Base-by-base conservation (phyloP, 345 rosid genomes). In the Anacardium occidentale region DNA sequence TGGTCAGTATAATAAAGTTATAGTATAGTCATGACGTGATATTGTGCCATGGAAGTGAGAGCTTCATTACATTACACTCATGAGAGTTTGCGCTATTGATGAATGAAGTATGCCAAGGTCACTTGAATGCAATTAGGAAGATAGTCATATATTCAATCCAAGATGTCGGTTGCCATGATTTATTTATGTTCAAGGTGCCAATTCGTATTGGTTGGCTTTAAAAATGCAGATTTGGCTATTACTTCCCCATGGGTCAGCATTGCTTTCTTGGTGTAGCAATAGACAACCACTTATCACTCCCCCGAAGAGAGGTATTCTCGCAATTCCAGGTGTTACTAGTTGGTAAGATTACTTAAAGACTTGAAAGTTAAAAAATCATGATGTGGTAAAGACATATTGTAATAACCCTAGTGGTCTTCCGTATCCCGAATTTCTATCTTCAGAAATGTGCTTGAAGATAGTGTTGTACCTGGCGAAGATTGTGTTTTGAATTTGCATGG, bases 181-280 rank as follows among this genome's bases (percentile, higher is more conserved):
- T 88, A 75, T 88, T 80, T 77, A 77, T 87, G 81, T 85, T 88
- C 82, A 88, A 90, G 85, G 92, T 91, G 94, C 86, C 93, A 72
- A 91, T 89, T 89, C 84, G 92, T 89, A 85, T 81, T 94, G 93
- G 97, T 90, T 94, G 96, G 89, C 92, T 93, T 94, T 87, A 85
- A 91, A 93, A 90, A 85, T 94, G 98, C 98, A 94, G 98, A 94
- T 91, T 79, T 85, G 89, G 92, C 89, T 74, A 80, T 86, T 80
- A 89, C 89, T 85, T 86, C 80, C 86, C 85, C 87, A 70, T 85
- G 94, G 89, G 84, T 84, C 92, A 85, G 92, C 97, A 83, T 91
- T 92, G 97, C 94, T 90, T 87, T 86, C 89, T 86, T 90, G 94
- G 97, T 91, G 98, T 90, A 87, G 85, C 98, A 81, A 84, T 91